These are phyloP conservation scores for Saccharomyces pastorianus DNA, from an alignment of 1,139 yeast genomes.

Conservation along the genomic window DNA sequence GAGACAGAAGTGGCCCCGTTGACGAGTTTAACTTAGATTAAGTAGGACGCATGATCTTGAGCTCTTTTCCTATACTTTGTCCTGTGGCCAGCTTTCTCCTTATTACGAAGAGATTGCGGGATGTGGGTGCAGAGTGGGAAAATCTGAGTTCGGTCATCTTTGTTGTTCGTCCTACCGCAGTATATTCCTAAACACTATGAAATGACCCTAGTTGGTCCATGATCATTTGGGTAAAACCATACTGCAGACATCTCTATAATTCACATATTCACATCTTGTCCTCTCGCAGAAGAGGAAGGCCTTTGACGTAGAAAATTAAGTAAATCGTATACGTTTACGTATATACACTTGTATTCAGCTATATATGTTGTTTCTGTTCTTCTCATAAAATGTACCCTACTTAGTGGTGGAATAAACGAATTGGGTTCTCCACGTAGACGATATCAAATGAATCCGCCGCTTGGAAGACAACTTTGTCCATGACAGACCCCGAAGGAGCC, in stretches of 20 bases:
- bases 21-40: conserved; percentile 64
- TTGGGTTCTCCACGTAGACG: conserved; percentile 90
- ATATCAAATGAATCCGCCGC: conserved; percentile 88
- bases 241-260: conserved; percentile 53
- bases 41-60: conserved; percentile 50
- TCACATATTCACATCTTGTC: neutral
- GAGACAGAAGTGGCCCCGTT: conserved; percentile 79
- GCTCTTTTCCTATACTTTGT: conserved; percentile 38
- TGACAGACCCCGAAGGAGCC: conserved; percentile 96
- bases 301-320: neutral
- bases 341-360: neutral
- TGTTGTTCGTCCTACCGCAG: conserved; percentile 41
- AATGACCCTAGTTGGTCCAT: conserved; percentile 57
- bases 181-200: conserved; percentile 91
- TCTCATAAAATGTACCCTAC: neutral
- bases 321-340: neutral
- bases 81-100: conserved; percentile 11
- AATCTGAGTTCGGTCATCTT: conserved; percentile 49
- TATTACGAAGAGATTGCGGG: neutral
- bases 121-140: conserved; percentile 4
- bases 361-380: neutral
- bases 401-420: conserved; percentile 94
- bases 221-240: conserved; percentile 90
- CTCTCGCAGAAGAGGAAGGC: neutral
- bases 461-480: conserved; percentile 91